A percentile compares a stretch with the other conserved stretches of the same genome.
These are phyloP conservation scores for Nemania serpens DNA, from an alignment of 2,329 filamentous ascomycete species.

Conservation along the genomic window DNA sequence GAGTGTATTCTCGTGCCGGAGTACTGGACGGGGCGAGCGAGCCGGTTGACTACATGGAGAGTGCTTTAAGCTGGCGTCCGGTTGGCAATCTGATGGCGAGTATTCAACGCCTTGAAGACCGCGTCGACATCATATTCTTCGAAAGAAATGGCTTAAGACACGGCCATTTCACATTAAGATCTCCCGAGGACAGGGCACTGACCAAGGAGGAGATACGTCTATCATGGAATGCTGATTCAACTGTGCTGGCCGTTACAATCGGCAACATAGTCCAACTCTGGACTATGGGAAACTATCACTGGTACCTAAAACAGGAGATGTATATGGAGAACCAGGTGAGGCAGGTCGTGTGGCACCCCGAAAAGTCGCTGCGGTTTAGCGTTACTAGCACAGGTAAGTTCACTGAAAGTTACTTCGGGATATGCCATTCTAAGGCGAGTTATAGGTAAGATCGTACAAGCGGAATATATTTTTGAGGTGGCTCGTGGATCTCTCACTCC, in stretches of 20 bases:
- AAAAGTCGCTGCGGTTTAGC: constrained; percentile 74
- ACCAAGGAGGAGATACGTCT: constrained; percentile 66
- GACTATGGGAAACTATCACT: constrained; percentile 98
- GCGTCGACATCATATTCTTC: constrained; percentile 89
- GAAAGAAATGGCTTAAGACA: constrained; percentile 97
- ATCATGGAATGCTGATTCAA: constrained; percentile 91
- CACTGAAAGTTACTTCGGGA: not conserved
- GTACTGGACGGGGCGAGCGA: constrained; percentile 92
- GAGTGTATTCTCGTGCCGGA: constrained; percentile 90
- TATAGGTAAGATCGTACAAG: constrained; percentile 56
- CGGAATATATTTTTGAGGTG: constrained; percentile 71
- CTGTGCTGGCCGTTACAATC: constrained; percentile 81
- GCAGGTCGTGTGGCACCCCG: constrained; percentile 77
- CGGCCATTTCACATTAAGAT: constrained; percentile 84
- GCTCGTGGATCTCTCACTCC: constrained; percentile 70
- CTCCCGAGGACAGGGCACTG: constrained; percentile 59
- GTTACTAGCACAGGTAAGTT: constrained; percentile 56
- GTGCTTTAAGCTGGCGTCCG: constrained; percentile 86
- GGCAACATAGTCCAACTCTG: constrained; percentile 82
- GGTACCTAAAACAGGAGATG: constrained; percentile 94
- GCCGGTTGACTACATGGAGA: constrained; percentile 90
- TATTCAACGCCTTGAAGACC: constrained; percentile 71
- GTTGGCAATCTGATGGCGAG: constrained; percentile 89
- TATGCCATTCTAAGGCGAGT: constrained; percentile 23
- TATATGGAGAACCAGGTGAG: constrained; percentile 45